Conservation (phyloP, 441 rosid species). For the Corymbia calophylla region DNA sequence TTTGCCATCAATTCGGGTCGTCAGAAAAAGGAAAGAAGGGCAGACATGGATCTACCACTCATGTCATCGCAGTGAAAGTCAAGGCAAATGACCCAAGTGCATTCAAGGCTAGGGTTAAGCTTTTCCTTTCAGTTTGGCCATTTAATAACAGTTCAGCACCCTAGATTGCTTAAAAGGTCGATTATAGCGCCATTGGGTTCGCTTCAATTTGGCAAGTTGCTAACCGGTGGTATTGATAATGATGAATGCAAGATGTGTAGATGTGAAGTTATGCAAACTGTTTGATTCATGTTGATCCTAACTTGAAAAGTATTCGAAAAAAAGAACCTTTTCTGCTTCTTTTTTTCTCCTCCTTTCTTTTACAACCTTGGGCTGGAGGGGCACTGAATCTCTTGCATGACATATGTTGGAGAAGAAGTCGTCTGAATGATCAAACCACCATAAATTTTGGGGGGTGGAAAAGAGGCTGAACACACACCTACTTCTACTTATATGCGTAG, state of each 20-base stretch:
- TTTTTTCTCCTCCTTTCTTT: not conserved
- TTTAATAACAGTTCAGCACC: not conserved
- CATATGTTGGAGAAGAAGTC: not conserved
- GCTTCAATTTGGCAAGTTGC: not conserved
- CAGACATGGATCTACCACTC: not conserved
- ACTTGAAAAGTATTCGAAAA: not conserved
- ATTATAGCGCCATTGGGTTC: not conserved
- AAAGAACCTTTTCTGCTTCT: not conserved
- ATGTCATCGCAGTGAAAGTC: not conserved
- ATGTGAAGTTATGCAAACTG: not conserved
- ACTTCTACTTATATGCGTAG: constrained; percentile 8
- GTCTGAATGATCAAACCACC: constrained; percentile 6
- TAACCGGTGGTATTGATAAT: not conserved
- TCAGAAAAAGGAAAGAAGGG: not conserved
- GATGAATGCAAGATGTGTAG: not conserved
- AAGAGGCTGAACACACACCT: constrained; percentile 1
- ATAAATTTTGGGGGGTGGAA: constrained; percentile 22
- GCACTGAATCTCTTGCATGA: not conserved
- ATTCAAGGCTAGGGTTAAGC: not conserved
- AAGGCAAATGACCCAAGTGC: not conserved
- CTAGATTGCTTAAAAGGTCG: not conserved
- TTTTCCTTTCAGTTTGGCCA: not conserved
- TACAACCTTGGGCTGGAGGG: not conserved
- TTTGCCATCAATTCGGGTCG: not conserved
- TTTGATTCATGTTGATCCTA: not conserved